phyloP scores from a whole-genome alignment of 2,329 filamentous ascomycete genomes.

The Fusarium anthophilum region DNA sequence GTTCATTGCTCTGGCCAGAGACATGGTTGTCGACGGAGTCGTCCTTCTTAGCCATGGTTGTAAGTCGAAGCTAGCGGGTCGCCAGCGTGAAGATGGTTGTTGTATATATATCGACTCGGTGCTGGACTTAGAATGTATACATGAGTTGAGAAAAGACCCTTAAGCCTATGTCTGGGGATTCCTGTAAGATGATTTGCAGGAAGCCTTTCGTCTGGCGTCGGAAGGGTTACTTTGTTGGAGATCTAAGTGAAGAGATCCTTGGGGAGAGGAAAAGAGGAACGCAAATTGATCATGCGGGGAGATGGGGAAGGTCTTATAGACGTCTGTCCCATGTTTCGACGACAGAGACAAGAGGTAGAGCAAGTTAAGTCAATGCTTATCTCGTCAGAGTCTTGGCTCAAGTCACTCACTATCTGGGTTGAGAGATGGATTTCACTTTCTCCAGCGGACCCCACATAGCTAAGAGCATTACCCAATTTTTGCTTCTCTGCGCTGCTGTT shows the following conservation, averaged over 20 bases:
- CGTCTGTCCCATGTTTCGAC: conserved; percentile 13
- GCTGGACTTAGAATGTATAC: neutral
- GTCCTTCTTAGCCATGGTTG: conserved; percentile 37
- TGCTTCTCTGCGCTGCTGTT: conserved; percentile 35
- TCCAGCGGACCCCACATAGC: conserved; percentile 27
- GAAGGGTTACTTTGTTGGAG: conserved; percentile 3
- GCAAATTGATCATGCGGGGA: conserved; percentile 21
- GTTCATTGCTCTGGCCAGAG: conserved; percentile 48
- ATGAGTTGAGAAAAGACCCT: conserved; percentile 6
- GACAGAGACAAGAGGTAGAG: neutral
- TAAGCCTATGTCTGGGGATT: conserved; percentile 34
- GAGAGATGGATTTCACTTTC: conserved; percentile 11
- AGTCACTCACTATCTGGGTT: conserved; percentile 29
- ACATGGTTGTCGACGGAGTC: conserved; percentile 39
- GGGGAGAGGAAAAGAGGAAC: neutral
- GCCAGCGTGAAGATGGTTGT: conserved; percentile 19
- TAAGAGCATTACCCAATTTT: conserved; percentile 38
- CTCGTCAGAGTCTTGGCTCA: conserved; percentile 26
- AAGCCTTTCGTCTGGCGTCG: conserved; percentile 37
- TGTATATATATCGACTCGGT: conserved; percentile 3
- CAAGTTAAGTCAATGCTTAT: conserved; percentile 20
- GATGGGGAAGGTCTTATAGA: conserved; percentile 40
- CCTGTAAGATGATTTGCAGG: conserved; percentile 31
- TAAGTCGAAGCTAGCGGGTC: conserved; percentile 13
- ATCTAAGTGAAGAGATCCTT: conserved; percentile 30